These are phyloP conservation scores for Fraxinus angustifolia DNA, from an alignment of 305 asterid genomes.

Conservation along the genomic window DNA sequence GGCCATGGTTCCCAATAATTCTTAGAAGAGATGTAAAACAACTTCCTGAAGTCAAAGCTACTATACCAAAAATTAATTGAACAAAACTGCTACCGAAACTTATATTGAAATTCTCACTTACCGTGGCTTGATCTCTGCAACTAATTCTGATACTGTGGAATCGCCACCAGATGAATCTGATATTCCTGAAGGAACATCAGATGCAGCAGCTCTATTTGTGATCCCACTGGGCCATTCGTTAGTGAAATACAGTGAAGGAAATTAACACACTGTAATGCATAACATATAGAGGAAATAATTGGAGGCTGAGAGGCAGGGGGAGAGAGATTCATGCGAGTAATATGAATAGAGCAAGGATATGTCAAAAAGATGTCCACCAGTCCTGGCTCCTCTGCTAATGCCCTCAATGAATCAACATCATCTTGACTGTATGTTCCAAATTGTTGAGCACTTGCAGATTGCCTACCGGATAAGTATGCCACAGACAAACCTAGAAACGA, in stretches of 20 bases:
- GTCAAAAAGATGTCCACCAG: constrained; percentile 78
- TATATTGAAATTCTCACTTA: constrained; percentile 31
- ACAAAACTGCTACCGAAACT: constrained; percentile 1
- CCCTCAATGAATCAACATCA: constrained; percentile 90
- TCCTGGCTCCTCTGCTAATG: constrained; percentile 85
- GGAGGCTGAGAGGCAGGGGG: constrained; percentile 7
- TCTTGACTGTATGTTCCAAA: constrained; percentile 78
- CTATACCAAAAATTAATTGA: not conserved
- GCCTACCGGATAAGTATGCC: constrained; percentile 83
- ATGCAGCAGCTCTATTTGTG: constrained; percentile 48
- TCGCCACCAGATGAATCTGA: constrained; percentile 47
- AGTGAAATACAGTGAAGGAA: constrained; percentile 68
- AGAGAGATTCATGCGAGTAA: constrained; percentile 9
- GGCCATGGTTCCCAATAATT: not conserved
- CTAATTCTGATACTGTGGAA: constrained; percentile 70
- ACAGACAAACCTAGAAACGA: constrained; percentile 62
- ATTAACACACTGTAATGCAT: constrained; percentile 13
- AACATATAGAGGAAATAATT: constrained; percentile 2
- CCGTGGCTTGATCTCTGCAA: constrained; percentile 93
- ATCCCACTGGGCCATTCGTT: constrained; percentile 88
- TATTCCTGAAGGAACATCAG: constrained; percentile 59
- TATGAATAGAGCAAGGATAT: constrained; percentile 61
- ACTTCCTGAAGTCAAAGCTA: constrained; percentile 14
- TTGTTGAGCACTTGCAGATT: constrained; percentile 56
- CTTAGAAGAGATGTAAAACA: not conserved